These are phyloP conservation scores for Acanthamoeba divionensis DNA, from an alignment of 208 protist genomes.

Conservation along the genomic window DNA sequence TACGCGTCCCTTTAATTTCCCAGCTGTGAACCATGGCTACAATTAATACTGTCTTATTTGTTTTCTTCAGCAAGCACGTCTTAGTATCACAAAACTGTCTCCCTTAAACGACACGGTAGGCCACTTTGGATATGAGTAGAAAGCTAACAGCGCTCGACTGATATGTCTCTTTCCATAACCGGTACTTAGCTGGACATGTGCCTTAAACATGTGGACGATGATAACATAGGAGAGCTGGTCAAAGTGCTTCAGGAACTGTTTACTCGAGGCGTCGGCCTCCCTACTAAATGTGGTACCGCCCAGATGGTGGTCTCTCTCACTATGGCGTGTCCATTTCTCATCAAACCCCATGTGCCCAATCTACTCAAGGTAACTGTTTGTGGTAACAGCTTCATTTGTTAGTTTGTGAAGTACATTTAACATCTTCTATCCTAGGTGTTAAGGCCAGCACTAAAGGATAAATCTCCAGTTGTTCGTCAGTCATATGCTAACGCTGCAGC, in stretches of 20 bases:
- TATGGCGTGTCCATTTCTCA: constrained; percentile 1
- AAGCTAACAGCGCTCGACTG: background rate
- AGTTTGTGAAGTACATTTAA: background rate
- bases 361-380: constrained; percentile 54
- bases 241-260: constrained; percentile 57
- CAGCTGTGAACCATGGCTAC: background rate
- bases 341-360: background rate
- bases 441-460: constrained; percentile 36
- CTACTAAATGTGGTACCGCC: constrained; percentile 60
- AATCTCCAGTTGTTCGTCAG: constrained; percentile 48
- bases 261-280: constrained; percentile 62
- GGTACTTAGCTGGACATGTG: constrained; percentile 59
- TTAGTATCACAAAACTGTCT: constrained; percentile 57
- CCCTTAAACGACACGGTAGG: constrained; percentile 65
- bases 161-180: background rate
- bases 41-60: background rate
- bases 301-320: constrained; percentile 55
- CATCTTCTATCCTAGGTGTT: background rate
- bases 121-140: background rate
- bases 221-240: constrained; percentile 48
- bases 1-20: background rate
- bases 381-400: background rate
- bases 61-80: constrained; percentile 32
- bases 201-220: constrained; percentile 55
- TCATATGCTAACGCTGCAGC: constrained; percentile 44